Evolutionary conservation across 345 rosid genomes (phyloP), one percentile per base, ranked within the genome.

Genomic region (Aegle marmelos): DNA sequence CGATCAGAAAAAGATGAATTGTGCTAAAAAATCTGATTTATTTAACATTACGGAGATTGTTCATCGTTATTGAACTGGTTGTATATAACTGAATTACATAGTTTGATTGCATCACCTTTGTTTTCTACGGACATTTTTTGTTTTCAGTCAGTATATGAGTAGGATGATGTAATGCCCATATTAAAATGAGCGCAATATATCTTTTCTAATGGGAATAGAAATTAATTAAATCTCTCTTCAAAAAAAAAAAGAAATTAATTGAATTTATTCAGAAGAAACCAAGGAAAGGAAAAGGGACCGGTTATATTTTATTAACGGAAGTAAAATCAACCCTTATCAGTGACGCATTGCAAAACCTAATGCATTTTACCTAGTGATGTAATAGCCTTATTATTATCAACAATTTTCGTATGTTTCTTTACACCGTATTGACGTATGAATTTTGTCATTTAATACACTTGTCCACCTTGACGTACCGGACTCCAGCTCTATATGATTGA

Each of bases 161-260:
- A 65, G 74, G 75, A 76, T 82, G 82, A 79, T 79, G 83, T 33
- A 74, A 72, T 66, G 64, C 34, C 68, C 27, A 24, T 70, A 24
- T 58, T 74, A 70, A 54, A 78, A 65, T 27, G 27, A 30, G 11
- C 19, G 33, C 4, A 28, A 54, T 10, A 11, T 36, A n/a, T 53
- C 19, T 45, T 72, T 31, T 60, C 61, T n/a, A 68, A 25, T 59
- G 36, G 16, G 63, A 45, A 9, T n/a, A 64, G 21, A 67, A 72
- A 28, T 70, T 24, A 45, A 45, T 14, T 22, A 21, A 30, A 14
- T 72, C n/a, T n/a, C n/a, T n/a, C n/a, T n/a, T n/a, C n/a, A n/a
- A n/a, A n/a, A n/a, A n/a, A n/a, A n/a, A n/a, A n/a, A n/a, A 64
- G 21, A 67, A 72, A 28, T 70, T 24, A 45, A 45, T 14, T 22